Percentiles rank a stretch among this genome's conserved stretches.
phyloP scores from a whole-genome alignment of 148 eudicot species.

The Euryodendron excelsum region DNA sequence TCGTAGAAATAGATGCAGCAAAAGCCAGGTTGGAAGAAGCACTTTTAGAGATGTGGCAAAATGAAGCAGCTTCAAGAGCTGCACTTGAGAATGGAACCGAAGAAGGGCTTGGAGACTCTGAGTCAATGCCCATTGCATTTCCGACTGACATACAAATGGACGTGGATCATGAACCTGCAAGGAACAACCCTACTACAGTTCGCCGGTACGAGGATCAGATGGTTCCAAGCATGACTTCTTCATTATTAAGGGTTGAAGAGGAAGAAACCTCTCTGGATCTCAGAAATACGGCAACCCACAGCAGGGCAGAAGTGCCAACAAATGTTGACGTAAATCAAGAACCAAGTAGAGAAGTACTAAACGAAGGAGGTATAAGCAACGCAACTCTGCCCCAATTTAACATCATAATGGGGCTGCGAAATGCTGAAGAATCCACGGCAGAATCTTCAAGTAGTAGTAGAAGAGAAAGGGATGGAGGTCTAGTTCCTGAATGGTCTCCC shows the following conservation, averaged over 20 bases:
- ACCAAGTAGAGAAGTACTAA: conserved; percentile 16
- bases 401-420: conserved; percentile 36
- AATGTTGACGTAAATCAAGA: conserved; percentile 37
- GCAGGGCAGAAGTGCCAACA: conserved; percentile 78
- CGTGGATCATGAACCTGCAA: conserved; percentile 48
- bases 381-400: conserved; percentile 30
- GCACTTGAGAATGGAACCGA: conserved; percentile 75
- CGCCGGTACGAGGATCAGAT: conserved; percentile 78
- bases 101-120: conserved; percentile 95
- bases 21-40: conserved; percentile 73
- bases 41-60: conserved; percentile 76
- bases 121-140: conserved; percentile 54
- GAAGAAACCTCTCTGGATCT: conserved; percentile 63
- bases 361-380: conserved; percentile 24
- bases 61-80: conserved; percentile 75
- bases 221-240: conserved; percentile 85
- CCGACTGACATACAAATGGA: conserved; percentile 77
- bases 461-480: conserved; percentile 75
- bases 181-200: conserved; percentile 30
- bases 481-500: conserved; percentile 98
- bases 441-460: conserved; percentile 65
- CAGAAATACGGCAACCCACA: conserved; percentile 34
- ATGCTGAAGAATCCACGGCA: conserved; percentile 62
- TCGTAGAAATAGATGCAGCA: conserved; percentile 70
- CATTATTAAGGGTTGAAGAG: conserved; percentile 55